Evolutionary conservation across 768 basidiomycete species (phyloP), one percentile per base, ranked within the genome.

Genomic region (Trametes punicea): DNA sequence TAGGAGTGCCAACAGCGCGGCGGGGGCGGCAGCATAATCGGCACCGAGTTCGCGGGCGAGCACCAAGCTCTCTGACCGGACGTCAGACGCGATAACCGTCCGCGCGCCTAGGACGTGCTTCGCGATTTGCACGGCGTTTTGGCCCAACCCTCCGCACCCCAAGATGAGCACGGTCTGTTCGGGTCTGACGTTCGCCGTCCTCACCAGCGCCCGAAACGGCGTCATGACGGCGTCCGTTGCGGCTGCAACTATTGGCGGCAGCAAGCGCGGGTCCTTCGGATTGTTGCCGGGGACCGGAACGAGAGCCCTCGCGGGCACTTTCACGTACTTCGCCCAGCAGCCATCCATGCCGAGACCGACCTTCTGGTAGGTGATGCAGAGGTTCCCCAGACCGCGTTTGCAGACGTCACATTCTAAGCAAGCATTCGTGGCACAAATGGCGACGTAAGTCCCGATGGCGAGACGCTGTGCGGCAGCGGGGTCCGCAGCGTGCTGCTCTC

Each of bases 81-180:
- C 31, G 38, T 66, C 64, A 20, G 56, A 61, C 3, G 59, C 65
- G 30, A 66, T 30, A 44, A 64, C 59, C 18, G 33, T 31, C 4
- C 38, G 40, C 18, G 51, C 65, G 20, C 62, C 62, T 3, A 62
- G 42, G n/a, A 51, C 57, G 31, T 46, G 20, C 56, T 66, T 66
- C 36, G 63, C 65, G 23, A 66, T 62, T 46, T 42, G 59, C 36
- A 66, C 38, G n/a, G 64, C 18, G 51, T 70, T 40, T 71, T 74
- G 44, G 64, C 72, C 54, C 62, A 70, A 48, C 41, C 69, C 51
- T 44, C 70, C 54, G 61, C 69, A 27, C 59, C 64, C 56, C 67
- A 76, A 27, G 73, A 75, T 40, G 71, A 77, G 29, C 74, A 80
- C 49, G 13, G 63, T 64, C 15, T 66, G 59, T 21, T 50, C 59